Percentiles rank a stretch among this genome's conserved stretches.
phyloP scores from a whole-genome alignment of 768 basidiomycete species.

The Phaeolepiota aurea region DNA sequence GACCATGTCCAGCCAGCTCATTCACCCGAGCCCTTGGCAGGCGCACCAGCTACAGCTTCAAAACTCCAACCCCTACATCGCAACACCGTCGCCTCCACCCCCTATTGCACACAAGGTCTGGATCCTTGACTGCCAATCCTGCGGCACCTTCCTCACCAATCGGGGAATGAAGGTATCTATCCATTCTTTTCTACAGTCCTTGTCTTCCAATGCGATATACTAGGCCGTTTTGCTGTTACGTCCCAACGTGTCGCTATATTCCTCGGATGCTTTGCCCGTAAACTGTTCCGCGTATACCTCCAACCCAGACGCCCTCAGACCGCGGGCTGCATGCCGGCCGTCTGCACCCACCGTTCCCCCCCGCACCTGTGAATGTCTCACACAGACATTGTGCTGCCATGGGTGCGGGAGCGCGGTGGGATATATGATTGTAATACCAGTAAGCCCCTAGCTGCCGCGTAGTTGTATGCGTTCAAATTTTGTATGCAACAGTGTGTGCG shows the following conservation, averaged over 20 bases:
- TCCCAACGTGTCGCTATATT: slow-evolving; percentile 76
- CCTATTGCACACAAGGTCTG: slow-evolving; percentile 65
- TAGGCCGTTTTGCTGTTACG: slow-evolving; percentile 80
- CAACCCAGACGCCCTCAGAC: slow-evolving; percentile 32
- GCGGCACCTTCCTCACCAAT: slow-evolving; percentile 70
- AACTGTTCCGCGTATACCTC: slow-evolving; percentile 66
- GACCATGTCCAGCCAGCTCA: slow-evolving; percentile 18
- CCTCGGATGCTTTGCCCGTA: slow-evolving; percentile 70
- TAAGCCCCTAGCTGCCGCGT: slow-evolving; percentile 12
- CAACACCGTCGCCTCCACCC: slow-evolving; percentile 35
- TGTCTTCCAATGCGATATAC: slow-evolving; percentile 6
- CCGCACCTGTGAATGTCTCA: slow-evolving; percentile 80
- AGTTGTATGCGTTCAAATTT: slow-evolving; percentile 3
- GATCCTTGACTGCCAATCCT: slow-evolving; percentile 71
- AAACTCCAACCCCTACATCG: slow-evolving; percentile 27
- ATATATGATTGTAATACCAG: slow-evolving; percentile 74
- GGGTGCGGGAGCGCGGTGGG: slow-evolving; percentile 69
- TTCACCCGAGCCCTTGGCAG: slow-evolving; percentile 17
- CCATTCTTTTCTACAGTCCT: slow-evolving; percentile 1
- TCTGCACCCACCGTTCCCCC: slow-evolving; percentile 18
- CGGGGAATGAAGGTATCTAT: slow-evolving; percentile 70
- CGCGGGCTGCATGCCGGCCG: slow-evolving; percentile 25
- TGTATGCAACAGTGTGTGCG: slow-evolving; percentile 40
- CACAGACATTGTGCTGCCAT: slow-evolving; percentile 74
- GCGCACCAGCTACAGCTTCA: slow-evolving; percentile 24